Conservation (phyloP, 1,284 basidiomycete species). For the Ceratobasidium sp. region DNA sequence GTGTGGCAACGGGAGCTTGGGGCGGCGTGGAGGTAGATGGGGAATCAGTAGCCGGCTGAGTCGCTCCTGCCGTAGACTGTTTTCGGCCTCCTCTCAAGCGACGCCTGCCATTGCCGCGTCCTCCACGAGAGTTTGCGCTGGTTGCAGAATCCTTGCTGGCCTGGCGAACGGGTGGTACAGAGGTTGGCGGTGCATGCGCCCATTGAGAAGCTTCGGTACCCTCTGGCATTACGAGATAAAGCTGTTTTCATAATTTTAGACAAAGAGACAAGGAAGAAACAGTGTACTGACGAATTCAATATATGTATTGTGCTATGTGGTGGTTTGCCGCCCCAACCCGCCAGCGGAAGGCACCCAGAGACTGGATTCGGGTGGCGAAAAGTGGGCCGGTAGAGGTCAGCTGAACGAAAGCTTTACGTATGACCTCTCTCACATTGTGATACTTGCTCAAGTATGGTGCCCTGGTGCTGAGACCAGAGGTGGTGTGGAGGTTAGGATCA, state of each 20-base stretch:
- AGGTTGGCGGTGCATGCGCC: conserved; percentile 20
- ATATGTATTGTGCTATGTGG: not conserved
- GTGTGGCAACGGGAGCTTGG: conserved; percentile 2
- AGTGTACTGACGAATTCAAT: conserved; percentile 21
- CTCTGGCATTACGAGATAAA: conserved; percentile 25
- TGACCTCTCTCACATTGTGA: conserved; percentile 22
- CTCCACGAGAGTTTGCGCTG: not conserved
- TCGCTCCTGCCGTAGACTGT: conserved; percentile 9
- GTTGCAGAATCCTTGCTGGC: conserved; percentile 27
- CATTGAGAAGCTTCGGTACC: conserved; percentile 41
- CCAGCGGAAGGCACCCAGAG: conserved; percentile 24
- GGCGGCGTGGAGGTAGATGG: not conserved
- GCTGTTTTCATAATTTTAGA: conserved; percentile 22
- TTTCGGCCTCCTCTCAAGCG: conserved; percentile 1
- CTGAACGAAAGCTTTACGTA: conserved; percentile 25
- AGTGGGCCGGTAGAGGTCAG: not conserved
- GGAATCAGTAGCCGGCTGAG: not conserved
- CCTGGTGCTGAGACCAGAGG: conserved; percentile 28
- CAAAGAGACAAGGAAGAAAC: not conserved
- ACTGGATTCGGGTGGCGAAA: conserved; percentile 18
- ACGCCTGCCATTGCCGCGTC: not conserved
- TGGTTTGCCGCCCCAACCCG: conserved; percentile 6
- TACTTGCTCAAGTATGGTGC: conserved; percentile 16
- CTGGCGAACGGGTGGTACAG: conserved; percentile 18
- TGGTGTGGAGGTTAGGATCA: conserved; percentile 27